phyloP scores from a whole-genome alignment of 1,284 basidiomycete species.

The Cryptococcus sp. region DNA sequence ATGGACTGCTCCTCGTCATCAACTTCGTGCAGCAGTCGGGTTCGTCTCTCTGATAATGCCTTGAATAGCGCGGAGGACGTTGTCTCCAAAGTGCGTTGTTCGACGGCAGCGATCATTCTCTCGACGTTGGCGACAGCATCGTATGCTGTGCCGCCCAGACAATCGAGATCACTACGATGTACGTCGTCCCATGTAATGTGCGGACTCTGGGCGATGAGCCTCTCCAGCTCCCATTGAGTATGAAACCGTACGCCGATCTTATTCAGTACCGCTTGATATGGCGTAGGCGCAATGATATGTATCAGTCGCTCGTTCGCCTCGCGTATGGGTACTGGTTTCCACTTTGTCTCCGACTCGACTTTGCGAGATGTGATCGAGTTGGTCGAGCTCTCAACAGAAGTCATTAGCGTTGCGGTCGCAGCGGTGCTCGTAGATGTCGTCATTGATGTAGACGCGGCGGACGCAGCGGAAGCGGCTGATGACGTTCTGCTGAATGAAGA shows the following conservation, averaged over 20 bases:
- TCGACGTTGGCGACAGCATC: slow-evolving; percentile 13
- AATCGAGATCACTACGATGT: slow-evolving; percentile 15
- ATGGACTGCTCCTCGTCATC: slow-evolving; percentile 35
- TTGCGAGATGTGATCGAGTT: not conserved
- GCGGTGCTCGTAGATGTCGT: not conserved
- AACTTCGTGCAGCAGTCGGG: slow-evolving; percentile 21
- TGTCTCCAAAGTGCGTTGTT: not conserved
- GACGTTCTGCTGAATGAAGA: too few relatives aligned
- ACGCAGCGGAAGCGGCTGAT: too few relatives aligned
- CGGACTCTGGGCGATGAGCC: slow-evolving; percentile 14
- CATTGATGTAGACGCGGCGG: not conserved
- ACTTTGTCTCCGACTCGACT: not conserved
- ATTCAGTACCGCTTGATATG: slow-evolving; percentile 23
- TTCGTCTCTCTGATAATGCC: not conserved
- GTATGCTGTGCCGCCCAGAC: slow-evolving; percentile 15
- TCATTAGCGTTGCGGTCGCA: slow-evolving; percentile 4
- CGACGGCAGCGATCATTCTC: not conserved
- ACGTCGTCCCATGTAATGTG: slow-evolving; percentile 26
- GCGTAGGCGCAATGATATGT: slow-evolving; percentile 19
- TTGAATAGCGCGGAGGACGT: too few relatives aligned
- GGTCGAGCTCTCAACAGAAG: not conserved
- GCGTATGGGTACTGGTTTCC: slow-evolving; percentile 8
- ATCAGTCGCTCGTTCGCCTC: slow-evolving; percentile 14
- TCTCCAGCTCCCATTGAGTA: slow-evolving; percentile 40
- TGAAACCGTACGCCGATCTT: slow-evolving; percentile 22